Percentiles rank a stretch among this genome's conserved stretches.
Evolutionary conservation across 2,329 filamentous ascomycete species (phyloP).

Genomic region (Orbilia javanica): DNA sequence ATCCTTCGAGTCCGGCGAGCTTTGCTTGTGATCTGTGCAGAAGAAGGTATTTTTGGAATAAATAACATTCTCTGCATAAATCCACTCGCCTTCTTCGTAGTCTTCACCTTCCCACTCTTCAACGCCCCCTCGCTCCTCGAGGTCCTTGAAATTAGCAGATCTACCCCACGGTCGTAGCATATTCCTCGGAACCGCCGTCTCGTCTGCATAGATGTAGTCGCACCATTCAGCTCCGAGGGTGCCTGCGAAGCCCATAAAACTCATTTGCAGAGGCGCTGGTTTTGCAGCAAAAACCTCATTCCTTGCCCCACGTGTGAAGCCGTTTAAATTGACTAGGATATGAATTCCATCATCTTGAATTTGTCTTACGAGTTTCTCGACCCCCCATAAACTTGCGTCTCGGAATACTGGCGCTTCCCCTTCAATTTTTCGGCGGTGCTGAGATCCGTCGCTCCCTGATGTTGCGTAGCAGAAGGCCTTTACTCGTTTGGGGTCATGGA

Average conservation of each 20-base stretch:
- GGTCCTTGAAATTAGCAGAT: slow-evolving; percentile 75
- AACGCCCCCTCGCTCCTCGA: slow-evolving; percentile 73
- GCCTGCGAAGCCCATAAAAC: slow-evolving; percentile 98
- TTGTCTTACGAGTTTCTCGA: slow-evolving; percentile 85
- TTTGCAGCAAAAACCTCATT: slow-evolving; percentile 97
- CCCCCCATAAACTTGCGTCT: slow-evolving; percentile 87
- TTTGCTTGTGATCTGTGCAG: slow-evolving; percentile 96
- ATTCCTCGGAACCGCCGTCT: slow-evolving; percentile 83
- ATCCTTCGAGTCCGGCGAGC: slow-evolving; percentile 79
- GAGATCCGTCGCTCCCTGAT: slow-evolving; percentile 86
- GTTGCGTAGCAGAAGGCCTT: slow-evolving; percentile 96
- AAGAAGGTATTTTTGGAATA: slow-evolving; percentile 97
- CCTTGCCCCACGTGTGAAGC: slow-evolving; percentile 94
- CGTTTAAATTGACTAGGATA: slow-evolving; percentile 96
- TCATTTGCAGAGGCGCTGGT: slow-evolving; percentile 97
- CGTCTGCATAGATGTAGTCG: slow-evolving; percentile 93
- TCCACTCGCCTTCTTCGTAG: slow-evolving; percentile 81
- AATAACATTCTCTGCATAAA: slow-evolving; percentile 96
- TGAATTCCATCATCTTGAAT: slow-evolving; percentile 91
- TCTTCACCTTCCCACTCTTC: slow-evolving; percentile 72
- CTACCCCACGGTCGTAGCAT: slow-evolving; percentile 76
- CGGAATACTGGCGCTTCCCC: slow-evolving; percentile 89
- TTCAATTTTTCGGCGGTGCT: slow-evolving; percentile 93
- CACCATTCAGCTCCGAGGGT: slow-evolving; percentile 98
- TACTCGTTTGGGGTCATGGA: slow-evolving; percentile 80